Percentiles rank a stretch among this genome's conserved stretches.
Conservation (phyloP, 352 stramenopile genomes). For the Albugo laibachii region DNA sequence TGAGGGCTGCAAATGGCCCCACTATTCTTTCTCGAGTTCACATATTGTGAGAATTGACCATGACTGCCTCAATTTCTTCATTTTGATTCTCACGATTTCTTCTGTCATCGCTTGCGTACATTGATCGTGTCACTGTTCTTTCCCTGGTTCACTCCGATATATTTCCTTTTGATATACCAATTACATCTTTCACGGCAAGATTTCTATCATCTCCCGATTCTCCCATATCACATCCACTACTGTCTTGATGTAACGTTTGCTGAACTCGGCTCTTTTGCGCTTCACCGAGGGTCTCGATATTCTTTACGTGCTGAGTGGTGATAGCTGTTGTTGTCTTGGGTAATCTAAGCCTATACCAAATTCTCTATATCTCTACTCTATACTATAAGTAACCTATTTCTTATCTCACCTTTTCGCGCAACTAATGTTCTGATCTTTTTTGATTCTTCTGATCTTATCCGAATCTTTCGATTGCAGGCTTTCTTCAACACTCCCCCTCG, state of each 20-base stretch:
- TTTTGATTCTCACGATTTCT: not conserved
- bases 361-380: too few relatives aligned
- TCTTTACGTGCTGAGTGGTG: too few relatives aligned
- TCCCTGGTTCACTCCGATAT: not conserved
- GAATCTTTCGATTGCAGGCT: too few relatives aligned
- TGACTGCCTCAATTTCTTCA: not conserved
- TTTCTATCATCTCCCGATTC: not conserved
- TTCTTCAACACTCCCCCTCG: too few relatives aligned
- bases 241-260: not conserved
- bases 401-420: too few relatives aligned
- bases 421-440: too few relatives aligned
- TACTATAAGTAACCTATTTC: too few relatives aligned
- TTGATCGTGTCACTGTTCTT: not conserved
- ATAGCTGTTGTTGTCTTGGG: too few relatives aligned
- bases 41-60: not conserved
- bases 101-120: not conserved
- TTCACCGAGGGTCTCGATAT: too few relatives aligned
- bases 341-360: too few relatives aligned
- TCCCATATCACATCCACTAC: not conserved
- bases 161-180: not conserved
- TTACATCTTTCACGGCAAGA: not conserved
- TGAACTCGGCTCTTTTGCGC: not conserved
- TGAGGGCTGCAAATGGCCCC: not conserved
- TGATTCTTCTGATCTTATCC: too few relatives aligned
- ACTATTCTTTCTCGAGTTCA: not conserved